These are phyloP conservation scores for Lactifluus pinguis DNA, from an alignment of 768 basidiomycete genomes.

Conservation along the genomic window DNA sequence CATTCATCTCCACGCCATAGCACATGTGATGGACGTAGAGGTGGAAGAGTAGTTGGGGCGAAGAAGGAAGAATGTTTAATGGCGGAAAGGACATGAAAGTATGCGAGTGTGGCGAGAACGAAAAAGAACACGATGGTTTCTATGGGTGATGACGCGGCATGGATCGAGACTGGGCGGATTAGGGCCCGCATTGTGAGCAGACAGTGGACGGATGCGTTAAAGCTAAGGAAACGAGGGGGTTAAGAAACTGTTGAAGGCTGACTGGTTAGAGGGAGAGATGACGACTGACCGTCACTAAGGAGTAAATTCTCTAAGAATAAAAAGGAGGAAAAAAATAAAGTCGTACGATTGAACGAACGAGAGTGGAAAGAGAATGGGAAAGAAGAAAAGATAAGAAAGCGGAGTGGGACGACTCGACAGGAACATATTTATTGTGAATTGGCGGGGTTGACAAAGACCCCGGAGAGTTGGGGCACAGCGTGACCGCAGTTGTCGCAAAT, in stretches of 20 bases:
- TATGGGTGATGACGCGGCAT: constrained; percentile 69
- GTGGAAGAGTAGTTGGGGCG: constrained; percentile 40
- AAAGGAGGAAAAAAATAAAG: not conserved
- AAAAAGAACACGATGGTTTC: constrained; percentile 89
- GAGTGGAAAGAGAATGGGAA: not conserved
- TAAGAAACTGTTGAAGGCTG: constrained; percentile 2
- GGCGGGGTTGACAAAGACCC: constrained; percentile 15
- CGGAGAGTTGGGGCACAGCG: not conserved
- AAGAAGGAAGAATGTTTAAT: constrained; percentile 86
- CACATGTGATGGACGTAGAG: constrained; percentile 48
- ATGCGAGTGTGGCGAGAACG: constrained; percentile 83
- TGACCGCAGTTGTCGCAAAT: constrained; percentile 9
- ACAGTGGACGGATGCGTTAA: not conserved
- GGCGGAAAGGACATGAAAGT: constrained; percentile 86
- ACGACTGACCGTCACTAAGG: not conserved
- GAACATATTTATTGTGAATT: constrained; percentile 14
- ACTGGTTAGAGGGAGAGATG: not conserved
- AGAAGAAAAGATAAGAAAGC: not conserved
- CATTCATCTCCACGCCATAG: constrained; percentile 49
- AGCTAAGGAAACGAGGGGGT: not conserved
- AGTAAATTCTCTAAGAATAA: constrained; percentile 4
- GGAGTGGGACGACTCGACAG: constrained; percentile 2
- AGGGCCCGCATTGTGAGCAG: constrained; percentile 43
- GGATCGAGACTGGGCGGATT: constrained; percentile 58
- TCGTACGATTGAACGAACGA: constrained; percentile 10